Conservation (phyloP, 306 rosid species). For the Comarum palustre region DNA sequence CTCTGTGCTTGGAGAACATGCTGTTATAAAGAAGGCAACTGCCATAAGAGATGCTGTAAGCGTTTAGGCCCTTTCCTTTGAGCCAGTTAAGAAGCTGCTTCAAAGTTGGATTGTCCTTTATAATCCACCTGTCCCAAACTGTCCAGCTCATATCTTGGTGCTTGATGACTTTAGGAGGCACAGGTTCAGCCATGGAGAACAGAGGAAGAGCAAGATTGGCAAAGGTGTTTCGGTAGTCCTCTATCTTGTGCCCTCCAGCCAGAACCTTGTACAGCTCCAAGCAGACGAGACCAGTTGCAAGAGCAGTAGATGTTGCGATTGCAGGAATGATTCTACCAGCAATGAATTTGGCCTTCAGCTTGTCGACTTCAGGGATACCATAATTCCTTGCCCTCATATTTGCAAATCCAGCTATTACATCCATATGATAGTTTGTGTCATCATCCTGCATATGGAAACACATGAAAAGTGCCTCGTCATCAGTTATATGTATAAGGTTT, state of each 20-base stretch:
- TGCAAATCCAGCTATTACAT: constrained; percentile 37
- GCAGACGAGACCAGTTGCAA: constrained; percentile 39
- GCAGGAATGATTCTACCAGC: constrained; percentile 43
- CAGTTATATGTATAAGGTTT: neutral
- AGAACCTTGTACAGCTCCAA: constrained; percentile 39
- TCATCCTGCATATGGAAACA: constrained; percentile 31
- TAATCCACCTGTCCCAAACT: constrained; percentile 39
- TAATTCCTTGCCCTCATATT: constrained; percentile 44
- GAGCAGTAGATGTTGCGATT: constrained; percentile 36
- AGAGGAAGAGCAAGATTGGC: constrained; percentile 36
- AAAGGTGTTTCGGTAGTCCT: constrained; percentile 36
- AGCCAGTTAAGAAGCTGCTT: constrained; percentile 32
- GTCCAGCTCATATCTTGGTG: constrained; percentile 36
- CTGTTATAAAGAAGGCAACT: constrained; percentile 37
- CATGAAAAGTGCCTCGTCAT: neutral
- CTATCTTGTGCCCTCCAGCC: constrained; percentile 31
- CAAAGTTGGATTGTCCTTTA: constrained; percentile 29
- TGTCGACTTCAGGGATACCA: constrained; percentile 36
- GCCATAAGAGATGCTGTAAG: constrained; percentile 34
- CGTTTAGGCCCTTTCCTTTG: constrained; percentile 29
- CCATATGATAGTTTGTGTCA: constrained; percentile 42
- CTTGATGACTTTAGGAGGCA: constrained; percentile 38
- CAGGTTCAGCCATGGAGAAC: constrained; percentile 39
- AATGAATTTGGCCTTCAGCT: constrained; percentile 38
- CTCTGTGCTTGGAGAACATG: constrained; percentile 33